phyloP scores from a whole-genome alignment of 164 flowering plant species.

The Stephania yunnanensis region DNA sequence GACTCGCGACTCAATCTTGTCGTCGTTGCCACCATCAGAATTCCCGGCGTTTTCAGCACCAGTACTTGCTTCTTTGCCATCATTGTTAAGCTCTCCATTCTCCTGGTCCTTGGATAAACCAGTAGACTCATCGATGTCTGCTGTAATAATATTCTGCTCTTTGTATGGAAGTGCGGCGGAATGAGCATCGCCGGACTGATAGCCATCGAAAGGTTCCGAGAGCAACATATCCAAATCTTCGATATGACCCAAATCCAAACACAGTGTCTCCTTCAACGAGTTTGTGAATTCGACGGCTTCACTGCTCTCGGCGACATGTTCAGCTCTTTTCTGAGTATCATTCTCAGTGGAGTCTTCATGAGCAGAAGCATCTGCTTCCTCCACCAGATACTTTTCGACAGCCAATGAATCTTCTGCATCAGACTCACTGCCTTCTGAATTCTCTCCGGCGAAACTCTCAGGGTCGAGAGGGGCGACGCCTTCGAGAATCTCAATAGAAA shows the following conservation, averaged over 20 bases:
- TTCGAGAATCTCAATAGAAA: too few species aligned
- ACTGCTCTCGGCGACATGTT: background rate
- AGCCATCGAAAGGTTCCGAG: too few species aligned
- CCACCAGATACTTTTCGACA: background rate
- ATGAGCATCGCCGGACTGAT: too few species aligned
- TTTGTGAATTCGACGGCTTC: background rate
- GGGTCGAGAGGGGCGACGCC: background rate
- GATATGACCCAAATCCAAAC: background rate
- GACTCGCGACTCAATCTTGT: background rate
- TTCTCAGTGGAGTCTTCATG: background rate
- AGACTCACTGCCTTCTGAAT: background rate
- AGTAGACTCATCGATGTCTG: background rate
- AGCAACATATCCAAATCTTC: too few species aligned
- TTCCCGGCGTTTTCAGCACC: background rate
- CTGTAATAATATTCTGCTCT: too few species aligned
- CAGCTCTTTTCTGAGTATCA: background rate
- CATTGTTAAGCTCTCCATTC: background rate
- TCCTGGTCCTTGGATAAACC: background rate
- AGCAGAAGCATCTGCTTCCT: background rate
- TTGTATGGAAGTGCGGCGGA: too few species aligned
- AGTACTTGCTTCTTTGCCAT: background rate
- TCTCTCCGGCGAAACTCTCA: background rate
- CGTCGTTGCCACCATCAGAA: background rate
- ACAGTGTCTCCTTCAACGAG: background rate
- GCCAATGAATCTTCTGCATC: slow-evolving; percentile 6